Evolutionary conservation across 345 rosid species (phyloP).

Genomic region (Syzygium grande): DNA sequence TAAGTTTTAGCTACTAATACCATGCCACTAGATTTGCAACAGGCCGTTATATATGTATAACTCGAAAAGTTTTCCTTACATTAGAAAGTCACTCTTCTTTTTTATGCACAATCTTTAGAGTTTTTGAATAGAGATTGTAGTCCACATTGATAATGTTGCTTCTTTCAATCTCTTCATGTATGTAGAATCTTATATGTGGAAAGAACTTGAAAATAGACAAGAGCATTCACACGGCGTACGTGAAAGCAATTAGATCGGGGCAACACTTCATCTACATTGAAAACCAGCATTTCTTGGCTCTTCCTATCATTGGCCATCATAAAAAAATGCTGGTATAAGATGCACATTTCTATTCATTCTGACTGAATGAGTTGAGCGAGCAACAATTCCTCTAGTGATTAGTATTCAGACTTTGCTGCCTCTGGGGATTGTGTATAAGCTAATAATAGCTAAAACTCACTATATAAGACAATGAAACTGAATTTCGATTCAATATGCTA

Average conservation of each 20-base stretch:
- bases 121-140: not conserved
- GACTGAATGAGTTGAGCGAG: not conserved
- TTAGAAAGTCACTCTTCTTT: too few species aligned
- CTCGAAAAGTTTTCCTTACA: not conserved
- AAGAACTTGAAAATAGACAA: slow-evolving; percentile 57
- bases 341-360: not conserved
- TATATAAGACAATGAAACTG: accelerated
- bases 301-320: slow-evolving; percentile 52
- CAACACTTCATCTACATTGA: slow-evolving; percentile 60
- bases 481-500: too few species aligned
- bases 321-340: slow-evolving; percentile 49
- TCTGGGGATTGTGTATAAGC: accelerated
- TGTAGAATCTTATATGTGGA: slow-evolving; percentile 46
- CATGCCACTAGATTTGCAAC: not conserved
- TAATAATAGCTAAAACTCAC: not conserved
- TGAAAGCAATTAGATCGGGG: slow-evolving; percentile 60
- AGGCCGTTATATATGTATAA: not conserved
- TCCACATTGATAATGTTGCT: not conserved
- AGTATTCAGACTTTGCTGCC: accelerated
- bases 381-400: accelerated
- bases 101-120: not conserved
- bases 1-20: slow-evolving; percentile 18
- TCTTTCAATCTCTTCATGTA: not conserved
- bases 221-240: slow-evolving; percentile 52
- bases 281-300: slow-evolving; percentile 65